Evolutionary conservation across 768 basidiomycete genomes (phyloP).

Genomic region (Gymnopilus dilepis): DNA sequence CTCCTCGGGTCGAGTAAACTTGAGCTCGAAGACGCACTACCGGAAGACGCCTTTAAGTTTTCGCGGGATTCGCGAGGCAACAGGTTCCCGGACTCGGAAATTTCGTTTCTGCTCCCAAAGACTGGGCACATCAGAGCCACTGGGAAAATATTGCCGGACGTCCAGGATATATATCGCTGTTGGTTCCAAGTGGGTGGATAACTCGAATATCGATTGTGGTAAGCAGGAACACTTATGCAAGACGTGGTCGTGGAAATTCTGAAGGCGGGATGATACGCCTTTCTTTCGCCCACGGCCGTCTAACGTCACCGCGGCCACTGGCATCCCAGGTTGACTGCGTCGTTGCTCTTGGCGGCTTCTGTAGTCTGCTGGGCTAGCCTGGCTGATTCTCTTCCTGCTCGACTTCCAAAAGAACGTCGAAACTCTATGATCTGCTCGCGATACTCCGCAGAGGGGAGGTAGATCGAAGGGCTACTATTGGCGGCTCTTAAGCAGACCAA

Average conservation of each 20-base stretch:
- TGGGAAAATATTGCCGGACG: not conserved
- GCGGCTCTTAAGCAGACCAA: not conserved
- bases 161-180: not conserved
- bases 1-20: conserved; percentile 2
- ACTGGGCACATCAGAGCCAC: not conserved
- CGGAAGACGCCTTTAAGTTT: conserved; percentile 10
- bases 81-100: not conserved
- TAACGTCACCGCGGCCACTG: conserved; percentile 8
- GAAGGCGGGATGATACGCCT: not conserved
- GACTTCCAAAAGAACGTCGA: not conserved
- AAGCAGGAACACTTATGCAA: not conserved
- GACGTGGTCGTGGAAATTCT: not conserved
- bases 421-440: not conserved
- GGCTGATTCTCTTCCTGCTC: not conserved
- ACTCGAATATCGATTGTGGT: not conserved
- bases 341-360: conserved; percentile 7
- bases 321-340: not conserved
- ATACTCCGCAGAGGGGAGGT: not conserved
- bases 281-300: not conserved
- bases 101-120: not conserved
- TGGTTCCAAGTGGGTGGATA: conserved; percentile 4
- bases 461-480: not conserved
- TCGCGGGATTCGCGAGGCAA: conserved; percentile 4
- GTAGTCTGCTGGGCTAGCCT: conserved; percentile 3
- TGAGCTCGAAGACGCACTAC: not conserved